phyloP scores from a whole-genome alignment of 2,329 filamentous ascomycete species.

The Mollisiaceae sp. region DNA sequence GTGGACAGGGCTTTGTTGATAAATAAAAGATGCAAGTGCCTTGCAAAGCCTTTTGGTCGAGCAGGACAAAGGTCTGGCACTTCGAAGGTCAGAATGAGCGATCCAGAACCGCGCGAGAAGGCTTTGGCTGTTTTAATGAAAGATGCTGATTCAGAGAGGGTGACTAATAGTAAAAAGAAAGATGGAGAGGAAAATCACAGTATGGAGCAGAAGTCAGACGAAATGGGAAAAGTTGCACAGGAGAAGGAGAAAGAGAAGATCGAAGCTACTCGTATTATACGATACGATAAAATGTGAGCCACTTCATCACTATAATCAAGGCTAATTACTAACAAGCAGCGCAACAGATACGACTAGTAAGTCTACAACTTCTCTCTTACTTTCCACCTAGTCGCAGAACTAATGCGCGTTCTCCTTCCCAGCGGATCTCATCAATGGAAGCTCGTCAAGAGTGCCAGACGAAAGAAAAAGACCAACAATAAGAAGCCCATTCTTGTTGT shows the following conservation, averaged over 20 bases:
- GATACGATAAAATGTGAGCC: background rate
- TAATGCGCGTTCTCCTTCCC: background rate
- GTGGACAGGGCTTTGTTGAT: background rate
- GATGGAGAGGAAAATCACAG: background rate
- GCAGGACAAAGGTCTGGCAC: background rate
- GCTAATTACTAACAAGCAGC: background rate
- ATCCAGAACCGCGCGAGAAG: background rate
- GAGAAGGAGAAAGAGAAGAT: background rate
- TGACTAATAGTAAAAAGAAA: background rate
- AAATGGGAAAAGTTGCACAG: background rate
- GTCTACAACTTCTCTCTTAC: background rate
- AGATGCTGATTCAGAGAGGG: background rate
- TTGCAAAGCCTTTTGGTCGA: background rate
- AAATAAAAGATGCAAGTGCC: background rate
- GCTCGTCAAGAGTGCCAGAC: background rate
- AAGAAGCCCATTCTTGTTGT: background rate
- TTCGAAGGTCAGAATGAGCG: background rate
- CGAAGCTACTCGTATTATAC: background rate
- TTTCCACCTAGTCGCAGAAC: background rate
- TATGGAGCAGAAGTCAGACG: background rate
- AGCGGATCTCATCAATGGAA: background rate
- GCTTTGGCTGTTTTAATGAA: background rate
- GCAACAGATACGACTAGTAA: background rate
- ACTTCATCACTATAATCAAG: background rate
- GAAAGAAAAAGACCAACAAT: background rate